A percentile compares a stretch with the other conserved stretches of the same genome.
phyloP scores from a whole-genome alignment of 2,329 filamentous ascomycete genomes.

The Lachnellula arida region DNA sequence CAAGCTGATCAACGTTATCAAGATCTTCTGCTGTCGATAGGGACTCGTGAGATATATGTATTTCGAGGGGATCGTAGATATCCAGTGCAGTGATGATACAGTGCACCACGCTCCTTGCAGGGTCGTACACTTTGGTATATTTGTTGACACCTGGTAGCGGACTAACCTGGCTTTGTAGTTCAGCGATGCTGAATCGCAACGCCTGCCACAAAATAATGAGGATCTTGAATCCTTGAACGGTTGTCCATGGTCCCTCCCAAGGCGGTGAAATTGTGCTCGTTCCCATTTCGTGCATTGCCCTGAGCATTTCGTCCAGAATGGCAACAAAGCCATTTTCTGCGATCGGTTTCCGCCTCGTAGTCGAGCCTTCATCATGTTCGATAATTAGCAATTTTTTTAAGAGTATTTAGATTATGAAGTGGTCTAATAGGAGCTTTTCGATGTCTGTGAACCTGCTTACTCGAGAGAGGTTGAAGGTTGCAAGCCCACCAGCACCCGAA shows the following conservation, averaged over 20 bases:
- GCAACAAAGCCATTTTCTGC: conserved; percentile 29
- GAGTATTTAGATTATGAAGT: too few species aligned
- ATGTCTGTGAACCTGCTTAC: too few species aligned
- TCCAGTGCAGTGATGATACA: too few species aligned
- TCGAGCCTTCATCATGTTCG: conserved; percentile 26
- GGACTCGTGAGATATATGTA: too few species aligned
- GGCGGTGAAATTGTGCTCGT: conserved; percentile 4
- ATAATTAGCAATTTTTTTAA: too few species aligned
- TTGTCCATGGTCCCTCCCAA: conserved; percentile 31
- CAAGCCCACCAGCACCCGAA: too few species aligned
- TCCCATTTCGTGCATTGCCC: conserved; percentile 14
- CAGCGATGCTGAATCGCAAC: conserved; percentile 26
- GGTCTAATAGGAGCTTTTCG: too few species aligned
- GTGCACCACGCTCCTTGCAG: too few species aligned
- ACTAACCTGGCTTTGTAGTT: conserved; percentile 9
- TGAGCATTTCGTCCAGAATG: conserved; percentile 29
- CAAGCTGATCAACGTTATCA: neutral
- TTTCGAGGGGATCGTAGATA: too few species aligned
- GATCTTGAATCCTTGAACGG: conserved; percentile 28
- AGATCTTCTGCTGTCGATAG: too few species aligned
- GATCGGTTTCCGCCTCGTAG: conserved; percentile 25
- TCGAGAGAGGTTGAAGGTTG: too few species aligned
- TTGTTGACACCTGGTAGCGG: neutral
- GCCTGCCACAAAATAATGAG: conserved; percentile 32
- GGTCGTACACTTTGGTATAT: too few species aligned